Evolutionary conservation across 495 filamentous ascomycete species (phyloP).

Genomic region (Aspergillus affinis): DNA sequence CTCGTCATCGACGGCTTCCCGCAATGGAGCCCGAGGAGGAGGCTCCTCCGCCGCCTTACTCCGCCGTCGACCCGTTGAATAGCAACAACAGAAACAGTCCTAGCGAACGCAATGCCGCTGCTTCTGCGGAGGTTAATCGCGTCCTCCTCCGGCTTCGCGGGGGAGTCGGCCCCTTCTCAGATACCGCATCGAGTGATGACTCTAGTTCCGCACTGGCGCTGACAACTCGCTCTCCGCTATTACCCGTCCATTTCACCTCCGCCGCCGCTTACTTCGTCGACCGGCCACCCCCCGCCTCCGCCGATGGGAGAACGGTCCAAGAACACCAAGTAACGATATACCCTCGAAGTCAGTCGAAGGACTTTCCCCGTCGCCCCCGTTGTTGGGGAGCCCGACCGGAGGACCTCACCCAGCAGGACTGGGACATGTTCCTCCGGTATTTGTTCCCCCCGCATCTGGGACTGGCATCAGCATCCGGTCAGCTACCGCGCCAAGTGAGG

Average conservation of each 20-base stretch:
- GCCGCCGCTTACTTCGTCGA: slow-evolving; percentile 47
- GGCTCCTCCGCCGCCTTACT: slow-evolving; percentile 47
- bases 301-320: slow-evolving; percentile 26
- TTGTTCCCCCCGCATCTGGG: slow-evolving; percentile 46
- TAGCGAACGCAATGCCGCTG: slow-evolving; percentile 15
- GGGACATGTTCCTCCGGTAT: slow-evolving; percentile 51
- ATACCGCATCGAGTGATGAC: slow-evolving; percentile 16
- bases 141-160: slow-evolving; percentile 20
- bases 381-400: slow-evolving; percentile 38
- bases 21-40: slow-evolving; percentile 42
- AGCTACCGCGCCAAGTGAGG: slow-evolving; percentile 40
- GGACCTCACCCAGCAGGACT: slow-evolving; percentile 49
- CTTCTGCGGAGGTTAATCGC: slow-evolving; percentile 13
- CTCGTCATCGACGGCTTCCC: slow-evolving; percentile 1
- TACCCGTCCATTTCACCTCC: slow-evolving; percentile 41
- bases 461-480: slow-evolving; percentile 38
- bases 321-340: slow-evolving; percentile 47
- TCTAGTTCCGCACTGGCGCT: slow-evolving; percentile 18
- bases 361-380: slow-evolving; percentile 47
- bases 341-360: slow-evolving; percentile 44
- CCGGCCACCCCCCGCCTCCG: slow-evolving; percentile 30
- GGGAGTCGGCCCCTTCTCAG: slow-evolving; percentile 16
- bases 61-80: slow-evolving; percentile 42
- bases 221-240: slow-evolving; percentile 6
- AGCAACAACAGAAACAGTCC: slow-evolving; percentile 12